Conservation (phyloP, 148 eudicot genomes). For the Pouteria glomerata region DNA sequence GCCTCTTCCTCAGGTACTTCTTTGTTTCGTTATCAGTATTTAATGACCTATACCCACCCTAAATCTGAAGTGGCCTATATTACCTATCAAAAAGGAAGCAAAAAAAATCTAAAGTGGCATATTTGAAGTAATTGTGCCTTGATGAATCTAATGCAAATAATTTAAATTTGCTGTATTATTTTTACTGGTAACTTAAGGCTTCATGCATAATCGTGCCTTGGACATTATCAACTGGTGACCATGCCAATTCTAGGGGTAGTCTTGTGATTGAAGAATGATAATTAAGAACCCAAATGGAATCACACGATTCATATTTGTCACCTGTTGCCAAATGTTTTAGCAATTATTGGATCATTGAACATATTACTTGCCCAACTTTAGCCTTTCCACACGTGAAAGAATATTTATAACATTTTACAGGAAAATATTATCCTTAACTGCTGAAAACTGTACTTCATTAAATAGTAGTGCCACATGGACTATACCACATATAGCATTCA, state of each 20-base stretch:
- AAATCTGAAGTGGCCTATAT: background rate
- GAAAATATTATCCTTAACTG: no score
- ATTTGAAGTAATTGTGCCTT: conserved; percentile 1
- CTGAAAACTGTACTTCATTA: no score
- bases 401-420: no score
- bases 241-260: background rate
- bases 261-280: background rate
- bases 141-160: background rate
- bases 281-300: background rate
- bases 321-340: background rate
- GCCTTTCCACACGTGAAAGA: background rate
- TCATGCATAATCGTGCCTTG: background rate
- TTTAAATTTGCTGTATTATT: background rate
- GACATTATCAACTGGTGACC: background rate
- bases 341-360: background rate
- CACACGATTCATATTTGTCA: background rate
- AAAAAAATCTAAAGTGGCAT: no score
- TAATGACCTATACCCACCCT: background rate
- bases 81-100: no score
- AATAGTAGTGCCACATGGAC: no score
- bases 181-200: background rate
- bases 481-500: no score
- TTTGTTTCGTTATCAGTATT: background rate
- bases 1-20: conserved; percentile 92
- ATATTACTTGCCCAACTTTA: background rate